A percentile compares a stretch with the other conserved stretches of the same genome.
phyloP scores from a whole-genome alignment of 176 grass and related monocot genomes.

The Secale cereale region DNA sequence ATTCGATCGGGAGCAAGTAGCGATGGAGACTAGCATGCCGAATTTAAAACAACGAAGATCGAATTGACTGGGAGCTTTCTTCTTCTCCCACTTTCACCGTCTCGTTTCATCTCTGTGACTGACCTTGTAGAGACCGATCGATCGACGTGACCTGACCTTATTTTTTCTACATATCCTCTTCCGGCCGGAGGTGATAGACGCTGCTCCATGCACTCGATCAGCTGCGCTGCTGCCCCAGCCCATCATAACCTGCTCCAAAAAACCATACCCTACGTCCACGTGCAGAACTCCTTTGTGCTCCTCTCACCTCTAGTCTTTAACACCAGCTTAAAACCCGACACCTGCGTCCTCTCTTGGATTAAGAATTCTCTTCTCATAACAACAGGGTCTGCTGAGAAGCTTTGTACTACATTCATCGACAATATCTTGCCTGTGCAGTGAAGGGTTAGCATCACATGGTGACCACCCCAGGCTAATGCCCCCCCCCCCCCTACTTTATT shows the following conservation, averaged over 20 bases:
- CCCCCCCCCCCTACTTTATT: no score
- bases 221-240: background rate
- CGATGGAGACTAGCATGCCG: background rate
- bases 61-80: background rate
- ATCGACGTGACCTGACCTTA: background rate
- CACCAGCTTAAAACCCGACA: no score
- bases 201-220: background rate
- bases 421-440: no score
- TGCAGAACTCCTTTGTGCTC: background rate
- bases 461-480: no score
- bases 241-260: background rate
- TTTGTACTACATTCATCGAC: no score
- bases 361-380: background rate
- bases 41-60: background rate
- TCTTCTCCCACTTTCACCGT: background rate
- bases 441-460: no score
- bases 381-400: no score
- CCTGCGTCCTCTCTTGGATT: background rate
- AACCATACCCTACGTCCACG: background rate
- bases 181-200: background rate
- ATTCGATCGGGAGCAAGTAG: background rate
- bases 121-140: background rate
- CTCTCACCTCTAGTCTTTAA: background rate
- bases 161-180: slow-evolving; percentile 3
- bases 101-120: background rate